Base-by-base conservation (phyloP, 441 rosid genomes). In the Heliophila coronopifolia region DNA sequence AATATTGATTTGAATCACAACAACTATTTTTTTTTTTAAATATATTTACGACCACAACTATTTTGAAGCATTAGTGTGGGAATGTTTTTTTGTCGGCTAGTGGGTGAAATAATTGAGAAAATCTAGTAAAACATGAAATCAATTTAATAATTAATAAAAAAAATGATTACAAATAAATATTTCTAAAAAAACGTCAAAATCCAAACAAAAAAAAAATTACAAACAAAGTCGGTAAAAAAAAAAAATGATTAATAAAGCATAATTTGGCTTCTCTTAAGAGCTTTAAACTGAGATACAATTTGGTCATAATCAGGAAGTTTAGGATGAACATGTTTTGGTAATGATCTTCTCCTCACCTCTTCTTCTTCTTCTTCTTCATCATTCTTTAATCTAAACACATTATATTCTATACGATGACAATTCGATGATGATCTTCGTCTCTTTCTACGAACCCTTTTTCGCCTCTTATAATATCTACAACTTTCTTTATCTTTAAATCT, bases 291-390 rank as follows among this genome's bases (percentile, higher is more conserved):
- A 5, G 91, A 81, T 24, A 78, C 68, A 36, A 91, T 69, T 32
- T 80, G 88, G 28, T 91, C 96, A 10, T 75, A 91, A 42, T 91
- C 83, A n/a, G 96, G 96, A 63, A 91, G 67, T 68, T 81, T 91
- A 16, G 95, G 98, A 50, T 91, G 96, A 30, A 87, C 88, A 54
- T 87, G 85, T 48, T 54, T 65, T 0, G 91, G 77, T 31, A 42
- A 65, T 51, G 44, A 39, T 61, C 61, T 18, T 63, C 67, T 24
- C 9, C 34, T 41, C 5, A n/a, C 9, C 11, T 9, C n/a, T 19
- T 11, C 3, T 7, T 46, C 30, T 47, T 34, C 17, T 25, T 39
- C n/a, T 56, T 67, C 31, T 54, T 80, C 27, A 38, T 55, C 64
- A 76, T 47, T 52, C 48, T 54, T 34, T 35, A 3, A 2, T 47